Base-by-base conservation (phyloP, 1,284 basidiomycete genomes). In the Austroboletus novae-zelandiae region DNA sequence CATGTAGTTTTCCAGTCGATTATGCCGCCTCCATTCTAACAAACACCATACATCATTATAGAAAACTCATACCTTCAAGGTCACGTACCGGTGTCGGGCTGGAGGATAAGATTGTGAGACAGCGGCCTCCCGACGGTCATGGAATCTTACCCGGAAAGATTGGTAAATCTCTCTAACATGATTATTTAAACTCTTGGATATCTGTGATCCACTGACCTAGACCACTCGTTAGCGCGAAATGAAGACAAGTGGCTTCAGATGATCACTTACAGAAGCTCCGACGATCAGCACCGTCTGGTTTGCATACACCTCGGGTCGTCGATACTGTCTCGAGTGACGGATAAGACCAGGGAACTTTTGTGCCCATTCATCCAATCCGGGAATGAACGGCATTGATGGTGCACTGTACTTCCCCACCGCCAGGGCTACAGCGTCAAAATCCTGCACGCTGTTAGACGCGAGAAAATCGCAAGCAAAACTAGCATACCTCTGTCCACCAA, bases 211-310 rank as follows among this genome's bases (percentile, higher is more conserved):
- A 40, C 47, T 54, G 15, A 32, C 35, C 53, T 54, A 39, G 14
- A 31, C 8, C 5, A n/a, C 17, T 40, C 4, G 9, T 53, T n/a
- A 47, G 14, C 9, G 5, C 14, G 15, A 14, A 9, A 20, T 10
- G 1, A 41, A 31, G 8, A 36, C 9, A 9, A 30, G 25, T n/a
- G 7, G 25, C 15, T 5, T 20, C 13, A 10, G 14, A 20, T 5
- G 32, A 10, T 9, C 15, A 32, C 52, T 9, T 46, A 50, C 53
- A 11, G 52, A 43, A 36, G 72, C 72, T 11, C 77, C 78, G 37
- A 80, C 65, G 41, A 80, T 62, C 3, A 80, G 64, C 0, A 79
- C 72, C 9, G 67, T 76, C 57, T 75, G 60, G 40, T 70, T 70
- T 3, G 48, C 44, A 40, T 68, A 75, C 0, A 56, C 43, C 40